Evolutionary conservation across 139 green algal genomes (phyloP), one percentile per base, ranked within the genome.

Genomic region (Mychonastes homosphaera): DNA sequence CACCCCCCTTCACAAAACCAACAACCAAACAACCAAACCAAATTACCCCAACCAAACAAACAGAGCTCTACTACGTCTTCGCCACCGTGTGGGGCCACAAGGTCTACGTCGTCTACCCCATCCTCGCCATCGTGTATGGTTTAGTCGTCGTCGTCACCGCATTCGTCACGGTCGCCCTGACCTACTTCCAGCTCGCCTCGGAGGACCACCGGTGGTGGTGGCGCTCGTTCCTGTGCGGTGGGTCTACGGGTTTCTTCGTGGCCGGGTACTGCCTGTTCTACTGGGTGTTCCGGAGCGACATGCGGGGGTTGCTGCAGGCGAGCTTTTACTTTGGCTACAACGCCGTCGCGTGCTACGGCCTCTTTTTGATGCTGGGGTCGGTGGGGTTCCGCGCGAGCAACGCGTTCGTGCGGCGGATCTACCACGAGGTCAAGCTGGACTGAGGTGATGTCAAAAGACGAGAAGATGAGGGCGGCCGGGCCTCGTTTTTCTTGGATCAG

Each of bases 191-290:
- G 72, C 79, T 92, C 24, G 75, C 80, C n/a, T 82, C 74, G 56
- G 84, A 87, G 57, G 80, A 88, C 60, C 75, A 81, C 74, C 76
- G 74, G 56, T 94, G 87, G 87, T 96, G 88, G 88, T 96, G 88
- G 88, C 81, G 87, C 50, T 87, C 74, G 15, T 83, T 95, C 61
- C 62, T 97, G 57, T 96, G 87, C 69, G 92, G 91, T 26, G 92
- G 90, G 47, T 90, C 80, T 46, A 99, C 92, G 3, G 86, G 82
- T 6, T 36, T 95, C 24, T 97, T 95, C 67, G 81, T 98, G 35
- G 95, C 88, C 63, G 87, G 71, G 18, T 98, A 97, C 81, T 94
- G 79, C 74, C 90, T 96, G 64, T 98, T 96, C 83, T 97, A 96
- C 71, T 97, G 84, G 76, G 74, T 81, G 24, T 70, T 74, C 2